These are phyloP conservation scores for Polychaeton citri DNA, from an alignment of 2,329 filamentous ascomycete genomes.

Conservation along the genomic window DNA sequence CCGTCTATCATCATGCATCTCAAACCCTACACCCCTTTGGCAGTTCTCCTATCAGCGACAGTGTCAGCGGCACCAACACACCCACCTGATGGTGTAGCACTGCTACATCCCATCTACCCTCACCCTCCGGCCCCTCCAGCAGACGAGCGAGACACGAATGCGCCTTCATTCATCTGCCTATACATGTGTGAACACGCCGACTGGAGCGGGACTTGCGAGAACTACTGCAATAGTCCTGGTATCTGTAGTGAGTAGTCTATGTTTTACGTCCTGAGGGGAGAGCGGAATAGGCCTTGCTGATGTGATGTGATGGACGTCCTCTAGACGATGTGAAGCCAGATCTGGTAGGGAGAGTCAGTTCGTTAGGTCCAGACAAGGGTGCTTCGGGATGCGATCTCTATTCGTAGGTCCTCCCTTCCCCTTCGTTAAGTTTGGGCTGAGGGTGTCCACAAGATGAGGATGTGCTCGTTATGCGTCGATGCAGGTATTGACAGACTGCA, in stretches of 20 bases:
- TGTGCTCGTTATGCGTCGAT: no score
- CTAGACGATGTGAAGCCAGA: neutral
- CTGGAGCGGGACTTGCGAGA: neutral
- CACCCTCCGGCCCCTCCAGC: no score
- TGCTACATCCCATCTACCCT: no score
- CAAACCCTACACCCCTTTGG: no score
- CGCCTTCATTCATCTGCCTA: neutral
- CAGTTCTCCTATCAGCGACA: neutral
- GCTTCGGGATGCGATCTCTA: neutral
- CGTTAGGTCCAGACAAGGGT: neutral
- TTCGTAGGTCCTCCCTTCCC: neutral
- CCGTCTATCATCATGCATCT: no score
- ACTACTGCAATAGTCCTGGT: neutral
- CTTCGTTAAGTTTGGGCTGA: no score
- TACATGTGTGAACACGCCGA: neutral
- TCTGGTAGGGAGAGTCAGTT: neutral
- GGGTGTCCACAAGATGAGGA: no score
- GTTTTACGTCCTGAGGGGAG: no score
- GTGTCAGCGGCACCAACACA: neutral
- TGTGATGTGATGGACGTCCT: neutral
- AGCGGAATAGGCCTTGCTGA: no score
- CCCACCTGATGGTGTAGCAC: no score
- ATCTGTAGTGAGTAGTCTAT: neutral
- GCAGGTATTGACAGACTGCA: no score
- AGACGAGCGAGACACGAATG: neutral